Base-by-base conservation (phyloP, 129 eudicot species). In the Artemisia argyi region DNA sequence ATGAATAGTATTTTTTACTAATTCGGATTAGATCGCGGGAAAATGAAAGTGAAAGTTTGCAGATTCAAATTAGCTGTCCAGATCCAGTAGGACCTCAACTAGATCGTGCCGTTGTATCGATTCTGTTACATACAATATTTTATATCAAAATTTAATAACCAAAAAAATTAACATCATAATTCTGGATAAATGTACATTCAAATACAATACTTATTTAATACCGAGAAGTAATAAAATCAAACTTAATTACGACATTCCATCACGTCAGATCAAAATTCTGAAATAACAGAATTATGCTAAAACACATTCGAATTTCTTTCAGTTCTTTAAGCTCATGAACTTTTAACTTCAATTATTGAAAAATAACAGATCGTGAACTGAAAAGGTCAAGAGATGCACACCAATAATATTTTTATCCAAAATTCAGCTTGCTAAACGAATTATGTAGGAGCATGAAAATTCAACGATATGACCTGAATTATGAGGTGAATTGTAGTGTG, bases 101-200 rank as follows among this genome's bases (percentile, higher is more conserved):
- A 81, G 80, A 75, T 66, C 77, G 81, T 73, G 58, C 46, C 55
- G n/a, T n/a, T n/a, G n/a, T n/a, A n/a, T n/a, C n/a, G n/a, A n/a
- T n/a, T n/a, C n/a, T n/a, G n/a, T n/a, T 65, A 42, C 73, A 39
- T n/a, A n/a, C n/a, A 2, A 46, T 54, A 46, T 66, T 46, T 28
- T 15, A 66, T 49, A 75, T 66, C 73, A 66, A 22, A 75, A 46
- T 59, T 75, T 65, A 66, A 46, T 19, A 56, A 44, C 58, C 10
- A 35, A 39, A 65, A 44, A 20, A 47, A 39, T 39, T 15, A 44
- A 54, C 55, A 54, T 74, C 22, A 20, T 20, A 20, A 20, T 20
- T 20, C 22, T 0, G 35, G 35, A 30, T 30, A 30, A 30, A 30
- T 30, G 6, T 30, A 30, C 35, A 30, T 30, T 30, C 35, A n/a